phyloP scores from a whole-genome alignment of 371 early-diverging fungal genomes.

The Circinella minor region DNA sequence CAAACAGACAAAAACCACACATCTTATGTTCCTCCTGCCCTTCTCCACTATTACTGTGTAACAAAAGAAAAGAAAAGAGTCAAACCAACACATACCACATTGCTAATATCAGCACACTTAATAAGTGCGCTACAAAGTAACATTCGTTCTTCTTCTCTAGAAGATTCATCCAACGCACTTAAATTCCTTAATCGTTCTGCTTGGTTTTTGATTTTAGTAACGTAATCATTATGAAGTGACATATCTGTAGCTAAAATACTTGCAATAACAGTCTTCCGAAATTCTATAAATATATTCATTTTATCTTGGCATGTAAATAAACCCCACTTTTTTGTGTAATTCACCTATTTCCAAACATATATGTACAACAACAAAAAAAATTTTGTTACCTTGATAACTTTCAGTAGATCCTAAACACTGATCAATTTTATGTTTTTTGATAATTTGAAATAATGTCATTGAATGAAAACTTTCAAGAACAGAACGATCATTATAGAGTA shows the following conservation, averaged over 20 bases:
- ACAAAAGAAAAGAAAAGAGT: neutral
- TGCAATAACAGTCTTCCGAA: conserved; percentile 68
- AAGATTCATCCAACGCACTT: conserved; percentile 14
- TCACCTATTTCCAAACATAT: neutral
- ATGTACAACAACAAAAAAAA: neutral
- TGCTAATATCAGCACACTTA: conserved; percentile 84
- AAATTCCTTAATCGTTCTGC: conserved; percentile 40
- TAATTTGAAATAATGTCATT: conserved; percentile 80
- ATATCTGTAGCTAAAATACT: conserved; percentile 83
- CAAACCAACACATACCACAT: conserved; percentile 48
- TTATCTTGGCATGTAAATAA: conserved; percentile 7
- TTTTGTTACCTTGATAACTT: conserved; percentile 35
- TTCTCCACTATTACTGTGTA: neutral
- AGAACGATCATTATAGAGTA: conserved; percentile 90
- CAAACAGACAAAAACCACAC: neutral
- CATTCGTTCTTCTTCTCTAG: conserved; percentile 48
- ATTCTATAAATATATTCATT: conserved; percentile 40
- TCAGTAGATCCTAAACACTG: conserved; percentile 26
- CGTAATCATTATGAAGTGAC: conserved; percentile 76
- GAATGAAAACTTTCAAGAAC: conserved; percentile 95
- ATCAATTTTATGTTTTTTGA: conserved; percentile 70
- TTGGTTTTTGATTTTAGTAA: conserved; percentile 68
- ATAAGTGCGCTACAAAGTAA: conserved; percentile 70
- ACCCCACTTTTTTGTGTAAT: neutral
- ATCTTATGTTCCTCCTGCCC: neutral